These are phyloP conservation scores for Uronychia setigera DNA, from an alignment of 73 alveolate species.

Conservation along the genomic window DNA sequence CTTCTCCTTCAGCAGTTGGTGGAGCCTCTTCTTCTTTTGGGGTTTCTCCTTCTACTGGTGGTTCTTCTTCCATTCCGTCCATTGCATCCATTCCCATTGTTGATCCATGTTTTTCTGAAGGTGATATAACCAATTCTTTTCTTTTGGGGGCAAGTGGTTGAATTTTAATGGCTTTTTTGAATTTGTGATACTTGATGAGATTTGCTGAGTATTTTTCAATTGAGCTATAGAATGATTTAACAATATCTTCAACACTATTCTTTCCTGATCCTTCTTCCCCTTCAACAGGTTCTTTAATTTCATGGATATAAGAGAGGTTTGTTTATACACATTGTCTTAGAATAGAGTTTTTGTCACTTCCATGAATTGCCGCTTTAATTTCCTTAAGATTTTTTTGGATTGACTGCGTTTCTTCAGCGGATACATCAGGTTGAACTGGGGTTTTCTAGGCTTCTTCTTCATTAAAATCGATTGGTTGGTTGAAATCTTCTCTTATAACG, in stretches of 20 bases:
- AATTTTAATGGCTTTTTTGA: constrained; percentile 19
- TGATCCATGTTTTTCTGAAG: not conserved
- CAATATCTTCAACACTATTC: not conserved
- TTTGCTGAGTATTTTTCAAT: not conserved
- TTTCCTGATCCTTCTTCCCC: constrained; percentile 21
- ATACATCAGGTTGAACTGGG: not conserved
- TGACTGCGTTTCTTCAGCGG: not conserved
- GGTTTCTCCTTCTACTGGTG: not conserved
- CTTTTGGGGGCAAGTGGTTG: constrained; percentile 43
- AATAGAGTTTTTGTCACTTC: not conserved
- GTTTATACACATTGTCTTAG: not conserved
- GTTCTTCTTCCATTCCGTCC: not conserved
- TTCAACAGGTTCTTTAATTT: constrained; percentile 15
- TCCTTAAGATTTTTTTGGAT: not conserved
- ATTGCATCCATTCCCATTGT: not conserved
- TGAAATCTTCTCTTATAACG: not conserved
- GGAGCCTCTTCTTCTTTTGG: not conserved
- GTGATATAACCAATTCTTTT: not conserved
- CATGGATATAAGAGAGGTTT: constrained; percentile 12
- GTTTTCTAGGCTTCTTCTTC: constrained; percentile 35
- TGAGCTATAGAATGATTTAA: not conserved
- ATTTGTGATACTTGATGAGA: constrained; percentile 18
- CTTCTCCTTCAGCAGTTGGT: not conserved
- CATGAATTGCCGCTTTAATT: not conserved
- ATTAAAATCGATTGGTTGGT: constrained; percentile 3